These are phyloP conservation scores for Knoxia roxburghii DNA, from an alignment of 257 asterid genomes.

Conservation along the genomic window DNA sequence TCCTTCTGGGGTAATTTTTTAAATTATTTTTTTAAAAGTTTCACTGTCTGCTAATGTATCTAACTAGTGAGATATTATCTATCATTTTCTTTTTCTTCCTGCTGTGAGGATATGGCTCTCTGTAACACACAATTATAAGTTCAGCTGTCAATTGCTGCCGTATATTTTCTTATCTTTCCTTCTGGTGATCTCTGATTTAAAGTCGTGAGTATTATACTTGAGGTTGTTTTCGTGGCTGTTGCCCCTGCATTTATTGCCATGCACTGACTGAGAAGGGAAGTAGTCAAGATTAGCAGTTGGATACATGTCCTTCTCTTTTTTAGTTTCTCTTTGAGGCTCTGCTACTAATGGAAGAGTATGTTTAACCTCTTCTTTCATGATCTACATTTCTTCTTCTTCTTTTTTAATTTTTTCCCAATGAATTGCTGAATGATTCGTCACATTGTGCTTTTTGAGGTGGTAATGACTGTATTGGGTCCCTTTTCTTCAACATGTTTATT, in stretches of 20 bases:
- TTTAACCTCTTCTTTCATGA: neutral
- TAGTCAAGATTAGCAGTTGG: no score
- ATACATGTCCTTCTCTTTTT: neutral
- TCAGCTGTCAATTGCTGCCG: neutral
- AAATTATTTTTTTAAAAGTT: constrained; percentile 1
- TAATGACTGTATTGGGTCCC: neutral
- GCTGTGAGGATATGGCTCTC: neutral
- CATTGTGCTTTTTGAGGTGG: neutral
- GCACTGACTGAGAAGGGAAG: no score
- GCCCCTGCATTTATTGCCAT: neutral
- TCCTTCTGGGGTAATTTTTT: constrained; percentile 73
- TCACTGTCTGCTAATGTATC: no score
- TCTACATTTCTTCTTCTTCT: no score
- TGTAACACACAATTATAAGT: neutral
- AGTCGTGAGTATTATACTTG: neutral
- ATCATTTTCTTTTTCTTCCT: neutral
- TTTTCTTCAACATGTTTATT: neutral
- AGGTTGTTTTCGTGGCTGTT: neutral
- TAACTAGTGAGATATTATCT: neutral
- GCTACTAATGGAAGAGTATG: neutral
- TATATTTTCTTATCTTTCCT: neutral
- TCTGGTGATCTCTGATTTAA: neutral
- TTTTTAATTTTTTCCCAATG: neutral
- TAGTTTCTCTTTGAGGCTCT: neutral
- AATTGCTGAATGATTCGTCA: neutral